Evolutionary conservation across 768 basidiomycete species (phyloP).

Genomic region (Termitomyces sp.): DNA sequence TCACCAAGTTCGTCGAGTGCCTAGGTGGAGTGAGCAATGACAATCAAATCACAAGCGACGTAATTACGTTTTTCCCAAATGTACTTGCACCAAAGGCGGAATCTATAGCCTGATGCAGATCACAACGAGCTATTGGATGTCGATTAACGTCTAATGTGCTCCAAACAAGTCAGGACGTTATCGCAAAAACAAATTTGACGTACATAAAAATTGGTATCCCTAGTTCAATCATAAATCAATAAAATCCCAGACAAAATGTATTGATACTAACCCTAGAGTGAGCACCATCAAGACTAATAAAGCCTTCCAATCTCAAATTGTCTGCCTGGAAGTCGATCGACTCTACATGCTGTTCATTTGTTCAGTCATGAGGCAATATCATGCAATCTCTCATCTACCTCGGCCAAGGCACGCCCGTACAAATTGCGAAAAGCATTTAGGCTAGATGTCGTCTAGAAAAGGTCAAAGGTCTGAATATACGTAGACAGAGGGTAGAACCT

Average conservation of each 20-base stretch:
- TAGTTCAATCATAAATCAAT: constrained; percentile 27
- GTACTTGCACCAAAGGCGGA: constrained; percentile 60
- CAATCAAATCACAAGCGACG: neutral
- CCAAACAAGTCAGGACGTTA: neutral
- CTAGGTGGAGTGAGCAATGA: constrained; percentile 27
- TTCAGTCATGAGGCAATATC: constrained; percentile 1
- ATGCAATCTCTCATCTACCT: constrained; percentile 40
- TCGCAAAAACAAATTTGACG: constrained; percentile 20
- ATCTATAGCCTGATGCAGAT: constrained; percentile 70
- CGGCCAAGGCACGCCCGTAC: constrained; percentile 67
- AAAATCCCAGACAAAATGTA: neutral
- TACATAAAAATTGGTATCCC: constrained; percentile 89
- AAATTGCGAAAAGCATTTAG: constrained; percentile 68
- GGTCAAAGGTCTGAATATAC: neutral
- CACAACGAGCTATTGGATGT: constrained; percentile 62
- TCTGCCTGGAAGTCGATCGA: constrained; percentile 49
- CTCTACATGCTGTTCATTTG: constrained; percentile 58
- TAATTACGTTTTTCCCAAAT: constrained; percentile 66
- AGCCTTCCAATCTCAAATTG: constrained; percentile 65
- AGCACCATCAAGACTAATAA: constrained; percentile 78
- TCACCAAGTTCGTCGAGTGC: constrained; percentile 67
- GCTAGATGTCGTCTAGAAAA: constrained; percentile 56
- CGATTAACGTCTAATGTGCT: constrained; percentile 66
- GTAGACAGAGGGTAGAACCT: constrained; percentile 40
- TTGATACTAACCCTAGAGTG: constrained; percentile 55